phyloP scores from a whole-genome alignment of 1,284 basidiomycete genomes.

The Stygiomarasmius scandens region DNA sequence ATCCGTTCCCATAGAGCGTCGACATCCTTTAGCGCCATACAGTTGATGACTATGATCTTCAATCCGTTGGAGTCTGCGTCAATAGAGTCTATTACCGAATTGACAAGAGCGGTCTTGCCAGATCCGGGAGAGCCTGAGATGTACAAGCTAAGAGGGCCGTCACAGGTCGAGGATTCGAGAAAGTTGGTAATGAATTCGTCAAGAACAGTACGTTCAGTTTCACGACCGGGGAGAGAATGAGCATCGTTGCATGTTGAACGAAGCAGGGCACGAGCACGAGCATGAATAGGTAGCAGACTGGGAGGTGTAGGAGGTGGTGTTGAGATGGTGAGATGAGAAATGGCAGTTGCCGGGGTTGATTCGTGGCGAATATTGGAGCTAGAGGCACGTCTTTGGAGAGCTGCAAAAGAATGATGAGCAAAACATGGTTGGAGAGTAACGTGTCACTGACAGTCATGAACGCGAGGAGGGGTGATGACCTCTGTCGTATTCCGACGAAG shows the following conservation, averaged over 20 bases:
- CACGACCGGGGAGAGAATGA: conserved; percentile 62
- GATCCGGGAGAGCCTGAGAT: conserved; percentile 82
- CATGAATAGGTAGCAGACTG: conserved; percentile 57
- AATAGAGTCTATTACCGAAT: conserved; percentile 54
- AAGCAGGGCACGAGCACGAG: conserved; percentile 66
- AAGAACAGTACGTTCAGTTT: conserved; percentile 59
- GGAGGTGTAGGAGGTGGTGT: conserved; percentile 64
- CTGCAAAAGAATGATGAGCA: neutral
- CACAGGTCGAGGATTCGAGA: conserved; percentile 35
- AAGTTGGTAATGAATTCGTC: conserved; percentile 59
- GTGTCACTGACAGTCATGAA: conserved; percentile 25
- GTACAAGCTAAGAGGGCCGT: conserved; percentile 52
- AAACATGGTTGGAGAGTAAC: conserved; percentile 13
- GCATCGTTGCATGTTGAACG: conserved; percentile 65
- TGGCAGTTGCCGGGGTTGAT: conserved; percentile 42
- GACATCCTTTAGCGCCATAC: conserved; percentile 69
- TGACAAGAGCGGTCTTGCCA: conserved; percentile 81
- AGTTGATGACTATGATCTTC: conserved; percentile 66
- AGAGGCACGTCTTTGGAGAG: conserved; percentile 36
- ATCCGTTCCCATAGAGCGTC: conserved; percentile 75
- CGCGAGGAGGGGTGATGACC: conserved; percentile 42
- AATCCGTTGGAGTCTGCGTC: conserved; percentile 37
- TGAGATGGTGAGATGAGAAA: conserved; percentile 47
- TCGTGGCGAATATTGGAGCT: conserved; percentile 42
- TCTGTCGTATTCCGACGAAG: conserved; percentile 55